Evolutionary conservation across 1,284 basidiomycete species (phyloP), one percentile per base, ranked within the genome.

Genomic region (Schizopora paradoxa): DNA sequence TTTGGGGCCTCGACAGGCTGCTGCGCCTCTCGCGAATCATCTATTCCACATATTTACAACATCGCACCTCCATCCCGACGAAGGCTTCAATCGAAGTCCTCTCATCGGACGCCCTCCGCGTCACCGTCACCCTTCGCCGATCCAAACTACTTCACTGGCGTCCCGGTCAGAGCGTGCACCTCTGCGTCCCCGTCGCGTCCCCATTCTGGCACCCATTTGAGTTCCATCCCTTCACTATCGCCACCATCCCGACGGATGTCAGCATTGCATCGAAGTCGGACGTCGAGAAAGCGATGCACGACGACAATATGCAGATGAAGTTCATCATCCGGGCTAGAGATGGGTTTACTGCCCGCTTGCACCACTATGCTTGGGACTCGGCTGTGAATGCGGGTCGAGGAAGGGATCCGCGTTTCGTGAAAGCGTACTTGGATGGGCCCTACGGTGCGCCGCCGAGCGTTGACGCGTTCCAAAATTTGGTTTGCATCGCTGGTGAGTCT

Each of bases 1-100:
- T 72, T 5, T 75, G 72, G 73, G 70, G 61, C 2, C 61, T 73
- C 36, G 73, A 74, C 54, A 64, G 74, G 18, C 42, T 69, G 8
- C 51, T 69, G 21, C 66, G 70, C 5, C 31, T 62, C 3, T 40
- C 54, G 10, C 64, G 69, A 6, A 53, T 70, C 11, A 33, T 69
- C 19, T 57, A 67, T 53, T 59, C 68, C 54, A 71, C 70, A 57
- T 58, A 64, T 16, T 53, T 51, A 44, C 58, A 55, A 37, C n/a
- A n/a, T n/a, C n/a, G n/a, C 22, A 19, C 16, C 13, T 33, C 27
- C 2, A 34, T 18, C 2, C 11, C 16, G 6, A 46, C 51, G 18
- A 56, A 56, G 4, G 66, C 65, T 40, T 57, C 52, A n/a, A 56
- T 68, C 26, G 66, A 68, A 51, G 66, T 55, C 43, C 55, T 75